Evolutionary conservation across 495 filamentous ascomycete genomes (phyloP).

Genomic region (Tuber borchii): DNA sequence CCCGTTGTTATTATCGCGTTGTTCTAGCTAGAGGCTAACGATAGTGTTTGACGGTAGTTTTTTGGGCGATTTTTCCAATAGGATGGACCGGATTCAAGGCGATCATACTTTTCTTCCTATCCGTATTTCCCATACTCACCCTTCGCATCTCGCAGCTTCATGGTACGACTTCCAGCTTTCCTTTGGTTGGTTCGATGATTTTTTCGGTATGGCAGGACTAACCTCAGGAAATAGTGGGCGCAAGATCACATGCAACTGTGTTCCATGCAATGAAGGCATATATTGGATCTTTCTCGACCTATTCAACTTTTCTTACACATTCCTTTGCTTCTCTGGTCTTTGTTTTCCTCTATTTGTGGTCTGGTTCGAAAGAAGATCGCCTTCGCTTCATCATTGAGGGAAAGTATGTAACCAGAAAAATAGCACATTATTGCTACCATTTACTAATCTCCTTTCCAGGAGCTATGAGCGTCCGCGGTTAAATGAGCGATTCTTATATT

Average conservation of each 20-base stretch:
- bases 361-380: constrained; percentile 55
- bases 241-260: constrained; percentile 62
- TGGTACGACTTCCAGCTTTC: constrained; percentile 42
- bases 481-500: constrained; percentile 81
- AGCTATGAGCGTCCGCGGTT: constrained; percentile 65
- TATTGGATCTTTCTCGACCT: constrained; percentile 52
- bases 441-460: constrained; percentile 28
- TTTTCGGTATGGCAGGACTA: neutral
- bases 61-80: constrained; percentile 84
- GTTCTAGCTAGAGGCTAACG: constrained; percentile 5
- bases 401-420: constrained; percentile 46
- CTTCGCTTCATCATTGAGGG: constrained; percentile 65
- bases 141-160: constrained; percentile 84
- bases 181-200: neutral
- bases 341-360: constrained; percentile 75
- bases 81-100: constrained; percentile 67
- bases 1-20: neutral
- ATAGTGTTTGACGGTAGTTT: constrained; percentile 48
- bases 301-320: constrained; percentile 66
- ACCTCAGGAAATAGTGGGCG: constrained; percentile 47
- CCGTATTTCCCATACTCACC: constrained; percentile 61
- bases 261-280: constrained; percentile 56
- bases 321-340: constrained; percentile 74
- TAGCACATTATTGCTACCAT: neutral
- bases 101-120: constrained; percentile 64